These are phyloP conservation scores for Trichoderma hamatum DNA, from an alignment of 2,329 filamentous ascomycete species.

Conservation along the genomic window DNA sequence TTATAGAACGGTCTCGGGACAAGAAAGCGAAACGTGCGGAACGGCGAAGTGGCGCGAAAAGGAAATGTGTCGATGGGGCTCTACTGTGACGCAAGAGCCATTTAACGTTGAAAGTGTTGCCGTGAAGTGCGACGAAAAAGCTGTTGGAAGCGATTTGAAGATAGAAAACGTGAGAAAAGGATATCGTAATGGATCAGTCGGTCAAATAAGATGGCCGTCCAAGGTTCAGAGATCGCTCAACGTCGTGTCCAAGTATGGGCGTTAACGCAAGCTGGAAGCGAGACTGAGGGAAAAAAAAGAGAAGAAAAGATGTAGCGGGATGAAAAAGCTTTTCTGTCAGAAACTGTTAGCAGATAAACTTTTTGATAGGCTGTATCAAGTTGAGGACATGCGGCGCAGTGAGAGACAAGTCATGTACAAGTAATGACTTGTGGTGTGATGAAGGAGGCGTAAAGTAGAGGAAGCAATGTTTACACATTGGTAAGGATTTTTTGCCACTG, in stretches of 20 bases:
- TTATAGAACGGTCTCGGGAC: constrained; percentile 9
- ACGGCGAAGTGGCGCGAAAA: constrained; percentile 26
- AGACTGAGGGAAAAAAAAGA: constrained; percentile 10
- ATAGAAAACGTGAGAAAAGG: constrained; percentile 19
- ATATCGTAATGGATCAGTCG: constrained; percentile 28
- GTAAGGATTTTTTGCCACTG: background rate
- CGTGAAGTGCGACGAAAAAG: constrained; percentile 30
- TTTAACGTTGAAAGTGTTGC: constrained; percentile 37
- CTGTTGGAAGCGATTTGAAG: constrained; percentile 7
- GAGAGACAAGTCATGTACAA: background rate
- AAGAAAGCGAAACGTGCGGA: constrained; percentile 25
- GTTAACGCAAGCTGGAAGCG: constrained; percentile 14
- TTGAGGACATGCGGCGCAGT: background rate
- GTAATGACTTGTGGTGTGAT: background rate
- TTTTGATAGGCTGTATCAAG: background rate
- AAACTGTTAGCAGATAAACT: background rate
- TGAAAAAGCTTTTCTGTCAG: constrained; percentile 11
- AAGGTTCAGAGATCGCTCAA: constrained; percentile 19
- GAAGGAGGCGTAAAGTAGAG: background rate
- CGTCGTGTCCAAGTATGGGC: constrained; percentile 18
- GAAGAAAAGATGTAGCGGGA: constrained; percentile 8
- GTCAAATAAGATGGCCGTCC: constrained; percentile 22
- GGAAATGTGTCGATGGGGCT: constrained; percentile 27
- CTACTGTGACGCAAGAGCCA: constrained; percentile 39
- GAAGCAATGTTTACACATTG: constrained; percentile 1